Base-by-base conservation (phyloP, 2,329 filamentous ascomycete genomes). In the Penicillium sp. region DNA sequence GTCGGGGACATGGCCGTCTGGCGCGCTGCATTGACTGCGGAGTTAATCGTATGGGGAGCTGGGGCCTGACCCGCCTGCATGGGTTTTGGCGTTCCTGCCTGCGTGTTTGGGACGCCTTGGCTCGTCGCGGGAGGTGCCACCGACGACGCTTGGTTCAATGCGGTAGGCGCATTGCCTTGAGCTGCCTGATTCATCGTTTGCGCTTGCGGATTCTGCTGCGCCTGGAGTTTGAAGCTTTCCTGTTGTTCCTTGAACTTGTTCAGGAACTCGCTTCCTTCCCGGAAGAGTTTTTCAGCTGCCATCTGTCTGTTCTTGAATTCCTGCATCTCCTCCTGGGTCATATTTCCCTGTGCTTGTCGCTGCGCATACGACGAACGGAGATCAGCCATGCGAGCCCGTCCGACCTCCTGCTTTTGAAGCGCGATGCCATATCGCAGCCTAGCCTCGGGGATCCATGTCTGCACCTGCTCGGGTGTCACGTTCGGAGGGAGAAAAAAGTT, bases 201-300 rank as follows among this genome's bases (percentile, higher is more conserved):
- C 14, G 11, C 41, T 29, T 57, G 58, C 29, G 61, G 61, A 34
- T 58, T 60, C 31, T 68, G 66, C 46, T 69, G 66, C 4, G 55
- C 50, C 49, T 71, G 66, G 6, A 61, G 56, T 47, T 66, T 73
- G 57, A 76, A 75, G 35, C 58, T 64, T 45, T 75, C 72, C 54
- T 77, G 74, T 52, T 77, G 74, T 35, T 75, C 71, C 45, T 72
- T 73, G 63, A 77, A 77, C 49, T 75, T 76, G 33, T 63, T 68
- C 52, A 77, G 58, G 50, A 76, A 76, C 11, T 72, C 71, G 37
- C 65, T 71, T n/a, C 72, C 72, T 53, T 76, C 74, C 27, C 68
- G 67, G 47, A 63, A 68, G 8, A 72, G 59, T 49, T 70, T 73
- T 46, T 74, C 69, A 5, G 70, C 69, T 30, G 64, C 59, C 12